phyloP scores from a whole-genome alignment of 306 rosid species.

The Echinosophora koreensis region DNA sequence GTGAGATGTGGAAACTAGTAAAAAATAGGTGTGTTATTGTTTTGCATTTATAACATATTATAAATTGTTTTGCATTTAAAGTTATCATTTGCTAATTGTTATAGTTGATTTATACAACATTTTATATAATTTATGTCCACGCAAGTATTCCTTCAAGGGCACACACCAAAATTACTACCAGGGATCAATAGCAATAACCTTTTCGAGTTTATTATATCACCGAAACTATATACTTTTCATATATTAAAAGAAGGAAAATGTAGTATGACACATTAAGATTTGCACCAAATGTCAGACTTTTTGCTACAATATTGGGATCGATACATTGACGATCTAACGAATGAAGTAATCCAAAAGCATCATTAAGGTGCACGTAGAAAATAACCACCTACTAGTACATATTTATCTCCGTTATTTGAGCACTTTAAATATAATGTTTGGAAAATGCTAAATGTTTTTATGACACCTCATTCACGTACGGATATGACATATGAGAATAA shows the following conservation, averaged over 20 bases:
- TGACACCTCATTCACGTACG: no score
- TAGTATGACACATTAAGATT: conserved; percentile 39
- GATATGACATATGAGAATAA: no score
- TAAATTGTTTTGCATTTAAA: no score
- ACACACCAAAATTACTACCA: not conserved
- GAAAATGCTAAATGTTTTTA: no score
- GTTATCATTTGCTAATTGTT: no score
- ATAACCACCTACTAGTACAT: conserved; percentile 41
- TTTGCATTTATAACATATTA: no score
- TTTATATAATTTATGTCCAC: no score
- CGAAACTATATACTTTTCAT: not conserved
- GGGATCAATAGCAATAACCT: no score
- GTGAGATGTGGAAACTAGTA: conserved; percentile 11
- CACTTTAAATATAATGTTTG: no score
- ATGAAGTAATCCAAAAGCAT: conserved; percentile 37
- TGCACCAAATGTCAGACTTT: conserved; percentile 54
- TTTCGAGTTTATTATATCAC: not conserved
- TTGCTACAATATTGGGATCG: conserved; percentile 51
- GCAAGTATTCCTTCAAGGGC: not conserved
- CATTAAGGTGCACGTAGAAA: conserved; percentile 35
- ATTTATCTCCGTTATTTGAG: not conserved
- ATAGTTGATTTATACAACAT: no score
- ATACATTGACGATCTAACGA: conserved; percentile 46
- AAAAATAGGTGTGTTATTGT: no score
- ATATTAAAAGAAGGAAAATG: not conserved